Percentiles rank a stretch among this genome's conserved stretches.
phyloP scores from a whole-genome alignment of 371 early-diverging fungal species.

The Dichotomocladium elegans region DNA sequence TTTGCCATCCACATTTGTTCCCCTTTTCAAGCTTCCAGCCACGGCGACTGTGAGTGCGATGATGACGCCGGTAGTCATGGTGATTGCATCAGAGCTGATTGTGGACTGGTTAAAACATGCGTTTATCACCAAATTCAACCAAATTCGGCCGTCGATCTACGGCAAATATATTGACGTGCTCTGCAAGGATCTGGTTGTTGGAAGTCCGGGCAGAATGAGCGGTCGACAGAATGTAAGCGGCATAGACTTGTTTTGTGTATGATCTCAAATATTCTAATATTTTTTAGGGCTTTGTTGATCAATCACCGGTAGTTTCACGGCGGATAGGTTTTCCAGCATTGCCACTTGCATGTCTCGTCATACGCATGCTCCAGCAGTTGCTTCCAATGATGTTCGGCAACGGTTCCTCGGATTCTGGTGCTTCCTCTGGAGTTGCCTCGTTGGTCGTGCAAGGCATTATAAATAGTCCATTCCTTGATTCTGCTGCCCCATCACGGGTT shows the following conservation, averaged over 20 bases:
- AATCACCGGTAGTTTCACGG: conserved; percentile 84
- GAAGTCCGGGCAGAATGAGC: conserved; percentile 47
- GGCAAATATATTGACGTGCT: conserved; percentile 81
- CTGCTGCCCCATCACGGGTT: background rate
- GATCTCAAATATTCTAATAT: background rate
- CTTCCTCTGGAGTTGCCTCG: conserved; percentile 15
- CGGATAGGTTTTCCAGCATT: conserved; percentile 89
- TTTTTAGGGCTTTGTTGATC: conserved; percentile 62
- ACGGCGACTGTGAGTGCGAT: conserved; percentile 56
- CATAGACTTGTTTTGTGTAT: conserved; percentile 12
- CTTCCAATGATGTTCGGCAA: conserved; percentile 57
- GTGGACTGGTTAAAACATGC: conserved; percentile 99
- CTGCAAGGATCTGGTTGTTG: conserved; percentile 81
- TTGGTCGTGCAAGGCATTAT: conserved; percentile 13
- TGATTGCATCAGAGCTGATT: conserved; percentile 83
- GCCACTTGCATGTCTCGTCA: conserved; percentile 85
- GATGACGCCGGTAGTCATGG: conserved; percentile 79
- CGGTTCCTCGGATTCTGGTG: conserved; percentile 5
- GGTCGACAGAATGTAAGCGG: conserved; percentile 29
- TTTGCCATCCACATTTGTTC: conserved; percentile 59
- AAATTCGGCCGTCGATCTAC: conserved; percentile 87
- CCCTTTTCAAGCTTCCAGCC: conserved; percentile 55
- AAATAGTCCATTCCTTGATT: background rate
- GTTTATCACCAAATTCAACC: conserved; percentile 96
- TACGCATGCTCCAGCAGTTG: conserved; percentile 73